Conservation (phyloP, 805 yeast genomes). For the Jamesozyma spencerorum region DNA sequence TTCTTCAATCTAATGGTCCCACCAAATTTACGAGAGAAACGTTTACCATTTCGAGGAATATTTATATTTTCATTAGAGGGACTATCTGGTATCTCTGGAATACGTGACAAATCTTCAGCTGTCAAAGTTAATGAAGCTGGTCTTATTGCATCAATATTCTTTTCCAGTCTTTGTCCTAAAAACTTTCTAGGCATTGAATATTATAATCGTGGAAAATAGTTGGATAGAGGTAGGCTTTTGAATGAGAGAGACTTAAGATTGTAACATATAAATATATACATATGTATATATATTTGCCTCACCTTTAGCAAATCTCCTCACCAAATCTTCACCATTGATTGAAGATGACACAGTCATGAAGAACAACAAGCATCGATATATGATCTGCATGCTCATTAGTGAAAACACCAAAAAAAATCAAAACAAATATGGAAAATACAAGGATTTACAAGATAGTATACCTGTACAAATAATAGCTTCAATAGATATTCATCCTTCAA, state of each 20-base stretch:
- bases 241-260: too few species aligned
- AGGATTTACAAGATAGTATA: too few species aligned
- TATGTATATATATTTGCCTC: not conserved
- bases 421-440: too few species aligned
- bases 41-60: slow-evolving; percentile 4
- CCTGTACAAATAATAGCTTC: too few species aligned
- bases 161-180: slow-evolving; percentile 23
- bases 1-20: slow-evolving; percentile 23
- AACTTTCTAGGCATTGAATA: slow-evolving; percentile 23
- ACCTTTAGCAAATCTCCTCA: not conserved
- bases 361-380: too few species aligned
- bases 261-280: not conserved
- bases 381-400: too few species aligned
- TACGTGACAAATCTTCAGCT: slow-evolving; percentile 17
- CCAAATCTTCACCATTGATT: too few species aligned
- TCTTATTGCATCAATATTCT: slow-evolving; percentile 21
- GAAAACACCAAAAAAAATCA: too few species aligned
- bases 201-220: too few species aligned
- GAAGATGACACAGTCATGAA: too few species aligned
- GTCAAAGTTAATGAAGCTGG: slow-evolving; percentile 27
- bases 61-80: slow-evolving; percentile 2
- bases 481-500: too few species aligned
- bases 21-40: slow-evolving; percentile 19
- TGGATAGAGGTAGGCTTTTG: too few species aligned
- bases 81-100: slow-evolving; percentile 16